Conservation (phyloP, 208 protist species). For the Lotmaria passim region DNA sequence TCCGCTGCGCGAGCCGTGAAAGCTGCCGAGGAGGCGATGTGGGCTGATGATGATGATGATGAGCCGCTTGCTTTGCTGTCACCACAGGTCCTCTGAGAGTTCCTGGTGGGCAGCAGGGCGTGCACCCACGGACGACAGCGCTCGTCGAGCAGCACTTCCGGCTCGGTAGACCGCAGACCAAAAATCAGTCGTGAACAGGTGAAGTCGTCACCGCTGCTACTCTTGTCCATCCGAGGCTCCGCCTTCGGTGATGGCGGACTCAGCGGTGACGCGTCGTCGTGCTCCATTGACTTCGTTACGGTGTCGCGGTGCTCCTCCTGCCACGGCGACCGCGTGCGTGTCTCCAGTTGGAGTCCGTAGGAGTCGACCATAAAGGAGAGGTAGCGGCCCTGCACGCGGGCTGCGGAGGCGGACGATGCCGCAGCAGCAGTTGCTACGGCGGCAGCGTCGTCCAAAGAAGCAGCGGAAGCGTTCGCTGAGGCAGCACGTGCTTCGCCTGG, state of each 20-base stretch:
- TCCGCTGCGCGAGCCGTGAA: too few relatives aligned
- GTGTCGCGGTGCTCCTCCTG: background rate
- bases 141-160: constrained; percentile 12
- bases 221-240: background rate
- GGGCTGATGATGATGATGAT: too few relatives aligned
- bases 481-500: background rate
- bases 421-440: background rate
- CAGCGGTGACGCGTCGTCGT: too few relatives aligned
- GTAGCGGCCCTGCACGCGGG: constrained; percentile 4
- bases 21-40: too few relatives aligned
- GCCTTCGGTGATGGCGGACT: too few relatives aligned
- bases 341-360: constrained; percentile 14
- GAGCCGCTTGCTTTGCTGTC: background rate
- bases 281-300: background rate
- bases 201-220: background rate
- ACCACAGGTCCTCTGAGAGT: background rate
- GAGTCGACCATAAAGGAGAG: constrained; percentile 16
- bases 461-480: too few relatives aligned
- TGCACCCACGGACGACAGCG: constrained; percentile 2
- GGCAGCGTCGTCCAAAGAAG: background rate
- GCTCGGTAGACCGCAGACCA: constrained; percentile 4
- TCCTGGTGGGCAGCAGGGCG: constrained; percentile 7
- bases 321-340: background rate
- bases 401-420: background rate
- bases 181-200: constrained; percentile 9